A percentile compares a stretch with the other conserved stretches of the same genome.
Conservation (phyloP, 441 rosid genomes). For the Populus trichocarpa region DNA sequence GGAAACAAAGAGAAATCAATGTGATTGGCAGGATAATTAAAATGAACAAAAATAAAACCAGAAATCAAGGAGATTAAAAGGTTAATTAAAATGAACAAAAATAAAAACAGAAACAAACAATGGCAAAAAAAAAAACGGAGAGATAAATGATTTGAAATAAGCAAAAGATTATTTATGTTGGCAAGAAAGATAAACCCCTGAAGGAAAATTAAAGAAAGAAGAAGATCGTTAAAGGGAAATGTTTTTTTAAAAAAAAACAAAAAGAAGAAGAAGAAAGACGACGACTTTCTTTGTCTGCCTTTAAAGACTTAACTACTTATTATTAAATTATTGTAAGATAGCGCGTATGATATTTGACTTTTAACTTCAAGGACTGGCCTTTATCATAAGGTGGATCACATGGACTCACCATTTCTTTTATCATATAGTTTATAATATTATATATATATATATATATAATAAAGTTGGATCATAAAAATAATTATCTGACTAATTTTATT, state of each 20-base stretch:
- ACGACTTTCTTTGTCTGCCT: not conserved
- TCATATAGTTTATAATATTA: not conserved
- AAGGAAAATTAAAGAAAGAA: not conserved
- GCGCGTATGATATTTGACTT: conserved; percentile 21
- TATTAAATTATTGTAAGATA: not conserved
- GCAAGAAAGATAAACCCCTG: not conserved
- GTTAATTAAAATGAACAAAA: too few species aligned
- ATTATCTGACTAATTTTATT: not conserved
- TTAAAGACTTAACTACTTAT: not conserved
- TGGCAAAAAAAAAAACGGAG: not conserved
- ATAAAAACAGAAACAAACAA: not conserved
- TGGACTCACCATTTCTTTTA: not conserved
- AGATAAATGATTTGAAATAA: not conserved
- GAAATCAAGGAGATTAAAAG: too few species aligned
- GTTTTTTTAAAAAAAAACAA: too few species aligned
- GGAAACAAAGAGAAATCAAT: not conserved
- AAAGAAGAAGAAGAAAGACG: not conserved
- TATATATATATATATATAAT: too few species aligned
- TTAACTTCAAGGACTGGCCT: not conserved
- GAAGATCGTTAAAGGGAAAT: not conserved
- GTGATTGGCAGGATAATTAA: not conserved
- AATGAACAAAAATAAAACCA: too few species aligned
- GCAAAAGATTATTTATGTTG: too few species aligned
- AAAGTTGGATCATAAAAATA: not conserved
- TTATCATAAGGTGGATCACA: too few species aligned